These are phyloP conservation scores for Pichia kluyveri DNA, from an alignment of 805 yeast genomes.

Conservation along the genomic window DNA sequence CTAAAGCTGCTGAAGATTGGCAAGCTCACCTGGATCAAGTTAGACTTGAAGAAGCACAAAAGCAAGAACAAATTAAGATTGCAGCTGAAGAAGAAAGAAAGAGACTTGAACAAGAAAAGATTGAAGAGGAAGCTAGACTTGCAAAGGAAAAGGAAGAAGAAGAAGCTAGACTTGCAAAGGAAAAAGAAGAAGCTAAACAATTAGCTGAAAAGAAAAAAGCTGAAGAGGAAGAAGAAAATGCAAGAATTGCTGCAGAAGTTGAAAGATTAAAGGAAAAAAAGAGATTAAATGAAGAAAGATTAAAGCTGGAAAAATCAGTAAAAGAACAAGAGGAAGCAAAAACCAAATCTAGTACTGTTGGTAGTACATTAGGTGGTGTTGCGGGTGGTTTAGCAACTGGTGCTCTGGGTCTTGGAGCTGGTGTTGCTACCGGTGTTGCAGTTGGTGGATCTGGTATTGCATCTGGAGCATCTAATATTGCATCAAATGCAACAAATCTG, in stretches of 20 bases:
- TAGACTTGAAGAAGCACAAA: conserved; percentile 35
- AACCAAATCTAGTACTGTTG: conserved; percentile 25
- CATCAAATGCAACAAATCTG: conserved; percentile 19
- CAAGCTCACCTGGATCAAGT: conserved; percentile 35
- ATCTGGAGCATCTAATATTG: conserved; percentile 22
- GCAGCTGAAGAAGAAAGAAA: conserved; percentile 31
- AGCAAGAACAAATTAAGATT: conserved; percentile 34
- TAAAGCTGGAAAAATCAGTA: conserved; percentile 23
- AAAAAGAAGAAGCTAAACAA: conserved; percentile 27
- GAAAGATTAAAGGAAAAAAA: conserved; percentile 23
- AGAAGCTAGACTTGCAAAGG: conserved; percentile 20
- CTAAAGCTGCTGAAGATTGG: conserved; percentile 34
- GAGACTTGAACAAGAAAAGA: conserved; percentile 33
- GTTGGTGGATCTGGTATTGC: conserved; percentile 14
- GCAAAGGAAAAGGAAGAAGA: conserved; percentile 23
- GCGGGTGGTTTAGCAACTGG: conserved; percentile 4
- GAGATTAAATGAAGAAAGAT: conserved; percentile 21
- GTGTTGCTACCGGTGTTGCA: conserved; percentile 13
- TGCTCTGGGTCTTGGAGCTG: conserved; percentile 20
- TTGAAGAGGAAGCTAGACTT: conserved; percentile 26
- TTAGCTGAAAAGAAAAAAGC: conserved; percentile 25
- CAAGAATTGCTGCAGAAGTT: conserved; percentile 27
- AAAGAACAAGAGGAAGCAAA: conserved; percentile 30
- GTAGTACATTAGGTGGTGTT: background rate
- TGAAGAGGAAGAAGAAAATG: conserved; percentile 26